Evolutionary conservation across 2,329 filamentous ascomycete genomes (phyloP).

Genomic region (Penicillium psychrosexuale): DNA sequence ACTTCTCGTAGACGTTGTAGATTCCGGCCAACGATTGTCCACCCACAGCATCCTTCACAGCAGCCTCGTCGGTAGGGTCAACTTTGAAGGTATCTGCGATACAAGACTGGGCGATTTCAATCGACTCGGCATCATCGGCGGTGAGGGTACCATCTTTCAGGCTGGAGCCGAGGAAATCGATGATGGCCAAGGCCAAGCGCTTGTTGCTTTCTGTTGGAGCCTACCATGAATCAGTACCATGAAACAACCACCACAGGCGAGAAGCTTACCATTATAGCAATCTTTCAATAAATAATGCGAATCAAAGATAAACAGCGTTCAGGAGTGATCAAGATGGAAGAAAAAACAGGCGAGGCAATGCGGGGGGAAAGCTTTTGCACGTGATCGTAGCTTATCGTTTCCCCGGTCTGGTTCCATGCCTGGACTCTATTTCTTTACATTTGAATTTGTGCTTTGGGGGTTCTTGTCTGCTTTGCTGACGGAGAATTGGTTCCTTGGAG

Average conservation of each 20-base stretch:
- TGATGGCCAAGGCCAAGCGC: constrained; percentile 93
- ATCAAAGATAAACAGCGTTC: constrained; percentile 5
- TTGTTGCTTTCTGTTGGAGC: constrained; percentile 60
- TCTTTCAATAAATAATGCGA: background rate
- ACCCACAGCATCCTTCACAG: constrained; percentile 74
- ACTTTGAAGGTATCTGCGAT: constrained; percentile 95
- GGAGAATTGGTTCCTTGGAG: constrained; percentile 22
- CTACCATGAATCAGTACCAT: constrained; percentile 21
- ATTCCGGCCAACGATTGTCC: constrained; percentile 85
- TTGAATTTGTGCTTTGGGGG: background rate
- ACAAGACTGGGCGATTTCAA: constrained; percentile 91
- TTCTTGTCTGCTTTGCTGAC: background rate
- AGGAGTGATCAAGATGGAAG: constrained; percentile 11
- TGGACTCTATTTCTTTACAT: constrained; percentile 2
- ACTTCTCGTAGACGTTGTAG: constrained; percentile 94
- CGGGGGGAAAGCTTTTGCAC: constrained; percentile 23
- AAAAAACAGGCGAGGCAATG: constrained; percentile 15
- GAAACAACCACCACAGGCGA: too few relatives aligned
- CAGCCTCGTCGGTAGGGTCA: constrained; percentile 71
- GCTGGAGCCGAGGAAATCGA: constrained; percentile 87
- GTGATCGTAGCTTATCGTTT: constrained; percentile 24
- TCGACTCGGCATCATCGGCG: constrained; percentile 83
- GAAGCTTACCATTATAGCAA: constrained; percentile 21
- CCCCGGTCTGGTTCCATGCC: constrained; percentile 6
- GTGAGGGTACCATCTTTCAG: constrained; percentile 83